Percentiles rank a stretch among this genome's conserved stretches.
phyloP scores from a whole-genome alignment of 257 asterid species.

The Knoxia roxburghii region DNA sequence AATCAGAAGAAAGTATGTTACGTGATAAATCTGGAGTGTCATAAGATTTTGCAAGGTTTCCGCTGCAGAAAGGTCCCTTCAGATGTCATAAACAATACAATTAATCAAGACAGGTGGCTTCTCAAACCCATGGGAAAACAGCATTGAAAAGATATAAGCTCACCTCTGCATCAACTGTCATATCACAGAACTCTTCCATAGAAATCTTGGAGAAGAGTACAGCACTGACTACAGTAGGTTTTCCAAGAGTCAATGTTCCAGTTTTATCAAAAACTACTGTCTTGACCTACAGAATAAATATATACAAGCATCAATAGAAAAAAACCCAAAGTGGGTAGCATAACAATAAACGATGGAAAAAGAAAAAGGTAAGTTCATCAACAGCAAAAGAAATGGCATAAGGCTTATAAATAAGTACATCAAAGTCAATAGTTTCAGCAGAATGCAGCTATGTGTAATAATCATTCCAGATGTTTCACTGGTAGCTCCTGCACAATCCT shows the following conservation, averaged over 20 bases:
- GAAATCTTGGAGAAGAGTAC: constrained; percentile 62
- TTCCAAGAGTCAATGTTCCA: constrained; percentile 86
- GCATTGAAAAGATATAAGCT: constrained; percentile 19
- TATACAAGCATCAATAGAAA: background rate
- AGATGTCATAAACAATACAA: background rate
- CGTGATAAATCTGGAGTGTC: background rate
- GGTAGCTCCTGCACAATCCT: background rate
- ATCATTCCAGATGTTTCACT: background rate
- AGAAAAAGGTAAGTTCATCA: background rate
- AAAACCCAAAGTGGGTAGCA: background rate
- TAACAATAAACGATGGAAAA: background rate
- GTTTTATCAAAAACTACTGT: constrained; percentile 86
- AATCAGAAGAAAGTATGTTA: background rate
- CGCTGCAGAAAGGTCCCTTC: background rate
- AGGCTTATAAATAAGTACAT: background rate
- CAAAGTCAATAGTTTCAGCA: background rate
- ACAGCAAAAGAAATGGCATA: background rate
- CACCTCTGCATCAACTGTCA: constrained; percentile 94
- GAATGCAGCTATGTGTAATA: background rate
- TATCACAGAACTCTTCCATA: constrained; percentile 73
- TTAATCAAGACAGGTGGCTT: background rate
- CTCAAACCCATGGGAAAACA: background rate
- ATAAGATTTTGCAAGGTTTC: background rate
- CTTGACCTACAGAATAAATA: constrained; percentile 55
- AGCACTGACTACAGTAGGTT: constrained; percentile 84